Evolutionary conservation across 148 eudicot genomes (phyloP).

Genomic region (Silene latifolia): DNA sequence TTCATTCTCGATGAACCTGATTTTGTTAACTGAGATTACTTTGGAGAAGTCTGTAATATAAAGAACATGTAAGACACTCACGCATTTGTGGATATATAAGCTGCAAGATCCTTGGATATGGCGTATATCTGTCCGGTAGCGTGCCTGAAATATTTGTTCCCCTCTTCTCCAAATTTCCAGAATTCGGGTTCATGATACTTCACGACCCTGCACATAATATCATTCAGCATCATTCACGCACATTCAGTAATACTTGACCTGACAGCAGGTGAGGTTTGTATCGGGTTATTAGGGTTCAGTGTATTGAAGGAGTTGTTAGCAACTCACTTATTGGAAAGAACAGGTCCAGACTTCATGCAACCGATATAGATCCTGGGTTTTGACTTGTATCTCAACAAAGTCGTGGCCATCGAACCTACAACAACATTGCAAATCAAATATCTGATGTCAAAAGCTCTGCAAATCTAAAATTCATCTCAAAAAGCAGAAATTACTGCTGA

Average conservation of each 20-base stretch:
- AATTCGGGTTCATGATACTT: slow-evolving; percentile 92
- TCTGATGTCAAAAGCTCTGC: background rate
- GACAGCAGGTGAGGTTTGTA: background rate
- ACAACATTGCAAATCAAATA: background rate
- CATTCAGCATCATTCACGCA: background rate
- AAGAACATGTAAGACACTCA: slow-evolving; percentile 23
- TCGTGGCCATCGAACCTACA: slow-evolving; percentile 53
- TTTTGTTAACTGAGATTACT: background rate
- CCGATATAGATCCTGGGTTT: slow-evolving; percentile 81
- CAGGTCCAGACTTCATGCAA: slow-evolving; percentile 97
- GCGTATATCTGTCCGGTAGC: slow-evolving; percentile 94
- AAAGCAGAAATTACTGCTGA: background rate
- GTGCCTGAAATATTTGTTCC: slow-evolving; percentile 92
- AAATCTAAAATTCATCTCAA: background rate
- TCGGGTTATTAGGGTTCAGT: background rate
- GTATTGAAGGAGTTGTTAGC: background rate
- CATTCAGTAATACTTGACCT: background rate
- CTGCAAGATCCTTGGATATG: slow-evolving; percentile 77
- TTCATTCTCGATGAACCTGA: background rate
- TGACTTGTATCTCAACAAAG: slow-evolving; percentile 52
- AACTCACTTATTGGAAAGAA: slow-evolving; percentile 74
- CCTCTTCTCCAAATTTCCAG: slow-evolving; percentile 97
- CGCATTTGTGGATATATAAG: slow-evolving; percentile 75
- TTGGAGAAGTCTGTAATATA: background rate
- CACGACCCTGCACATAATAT: slow-evolving; percentile 37